Evolutionary conservation across 2,329 filamentous ascomycete genomes (phyloP), one percentile per base, ranked within the genome.

Genomic region (Macrophomina pseudophaseolina): DNA sequence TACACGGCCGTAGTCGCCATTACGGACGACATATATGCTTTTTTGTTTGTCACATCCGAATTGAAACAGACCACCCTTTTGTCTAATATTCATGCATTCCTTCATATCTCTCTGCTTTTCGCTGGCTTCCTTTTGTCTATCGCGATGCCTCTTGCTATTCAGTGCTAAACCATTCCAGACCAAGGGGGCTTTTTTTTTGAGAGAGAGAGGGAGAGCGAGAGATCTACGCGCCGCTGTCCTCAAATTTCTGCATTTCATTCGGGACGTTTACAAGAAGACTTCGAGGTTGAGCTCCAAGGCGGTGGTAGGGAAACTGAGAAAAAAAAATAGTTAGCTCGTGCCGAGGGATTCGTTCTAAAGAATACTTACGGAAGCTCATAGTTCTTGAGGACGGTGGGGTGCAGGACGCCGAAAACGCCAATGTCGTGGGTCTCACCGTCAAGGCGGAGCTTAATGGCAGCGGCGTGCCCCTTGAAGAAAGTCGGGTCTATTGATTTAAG

Each of bases 281-380:
- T 98, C 94, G 38, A 98, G 87, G 80, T 98, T 97, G 77, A 99
- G 87, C 84, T 99, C 95, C 72, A 99, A 82, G 51, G 92, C 93
- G 81, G 93, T 97, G 73, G 97, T 93, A 49, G 95, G 94, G 84
- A 94, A 94, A 83, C 88, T 91, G 30, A 69, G 75, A 70, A 18
- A 33, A 53, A 18, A 33, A 53, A 1, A 52, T 5, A 18, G 11
- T 28, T 48, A 60, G 40, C 5, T 14, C 9, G 12, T 48, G 16
- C 11, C 35, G 5, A 23, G 35, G 28, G 54, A 18, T 28, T 42
- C 52, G 35, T 62, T 8, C 30, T 30, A 38, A n/a, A 12, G 46
- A 18, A 44, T 52, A 79, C 85, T 75, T 80, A 93, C 86, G 88
- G 92, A 75, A 97, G 84, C 74, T 97, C 94, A 80, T 95, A 97